Evolutionary conservation across 139 green algal genomes (phyloP), one percentile per base, ranked within the genome.

Genomic region (Trebouxia sp.): DNA sequence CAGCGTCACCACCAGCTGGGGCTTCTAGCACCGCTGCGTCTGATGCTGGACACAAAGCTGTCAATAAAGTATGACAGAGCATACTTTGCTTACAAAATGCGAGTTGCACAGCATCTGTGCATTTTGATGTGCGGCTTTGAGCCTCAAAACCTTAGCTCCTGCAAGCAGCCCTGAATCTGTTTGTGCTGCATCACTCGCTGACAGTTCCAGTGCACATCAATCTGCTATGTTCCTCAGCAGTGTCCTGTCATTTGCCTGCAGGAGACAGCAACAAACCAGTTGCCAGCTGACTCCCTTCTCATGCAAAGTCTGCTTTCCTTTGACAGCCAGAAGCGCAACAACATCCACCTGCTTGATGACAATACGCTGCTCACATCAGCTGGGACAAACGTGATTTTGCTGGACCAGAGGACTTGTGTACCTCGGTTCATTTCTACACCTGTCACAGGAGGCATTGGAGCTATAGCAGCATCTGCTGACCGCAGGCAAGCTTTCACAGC

Each of bases 301-400:
- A 53, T 86, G 65, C 62, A 66, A 32, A 38, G 62, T 22, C 42
- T 84, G 15, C 55, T 92, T 37, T 85, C 86, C 66, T 78, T 89
- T 35, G 84, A 88, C 42, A 58, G 75, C 11, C 28, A 38, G 58
- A 90, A 88, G 72, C 86, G 86, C 43, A 88, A 91, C 88, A 94
- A 93, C 85, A 41, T 91, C n/a, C 74, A 84, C 24, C 75, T 88
- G 53, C 39, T 94, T 0, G 89, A 92, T 15, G 79, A 87, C 15
- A 84, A 93, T 78, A 87, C 83, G 20, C 50, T 94, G 3, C 47
- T 92, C 24, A 86, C 80, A 28, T 79, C 76, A 48, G 85, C 80
- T 9, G 92, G 90, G 12, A 85, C 58, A 37, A 75, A 65, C 6
- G 72, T 93, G 26, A 67, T 93, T 47, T 85, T 94, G 38, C 79